A percentile compares a stretch with the other conserved stretches of the same genome.
These are phyloP conservation scores for Agastache rugosa DNA, from an alignment of 257 asterid species.

Conservation along the genomic window DNA sequence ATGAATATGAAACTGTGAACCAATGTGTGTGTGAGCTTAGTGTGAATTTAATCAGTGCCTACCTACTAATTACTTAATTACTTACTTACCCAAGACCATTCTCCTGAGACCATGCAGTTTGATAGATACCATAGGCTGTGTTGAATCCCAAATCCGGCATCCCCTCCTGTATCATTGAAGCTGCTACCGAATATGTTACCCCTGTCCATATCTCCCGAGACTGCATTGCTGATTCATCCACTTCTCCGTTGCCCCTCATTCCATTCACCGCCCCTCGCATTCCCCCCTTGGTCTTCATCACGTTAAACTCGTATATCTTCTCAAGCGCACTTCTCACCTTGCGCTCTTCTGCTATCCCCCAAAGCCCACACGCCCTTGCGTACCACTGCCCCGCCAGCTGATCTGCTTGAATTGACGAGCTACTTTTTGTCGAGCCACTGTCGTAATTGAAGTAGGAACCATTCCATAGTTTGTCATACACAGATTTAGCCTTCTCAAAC, in stretches of 20 bases:
- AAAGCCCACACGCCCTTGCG: slow-evolving; percentile 74
- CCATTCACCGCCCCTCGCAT: slow-evolving; percentile 75
- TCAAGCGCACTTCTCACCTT: slow-evolving; percentile 58
- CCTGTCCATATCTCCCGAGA: slow-evolving; percentile 84
- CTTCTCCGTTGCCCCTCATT: slow-evolving; percentile 71
- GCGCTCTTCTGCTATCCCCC: slow-evolving; percentile 66
- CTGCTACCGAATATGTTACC: slow-evolving; percentile 77
- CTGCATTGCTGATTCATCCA: slow-evolving; percentile 65
- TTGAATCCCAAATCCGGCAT: slow-evolving; percentile 64
- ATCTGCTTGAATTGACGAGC: slow-evolving; percentile 83
- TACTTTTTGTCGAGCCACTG: slow-evolving; percentile 44
- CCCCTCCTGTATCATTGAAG: slow-evolving; percentile 72
- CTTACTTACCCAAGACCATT: slow-evolving; percentile 44
- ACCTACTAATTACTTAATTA: no score
- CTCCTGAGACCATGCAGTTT: slow-evolving; percentile 52
- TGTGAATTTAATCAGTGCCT: no score
- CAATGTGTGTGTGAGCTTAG: no score
- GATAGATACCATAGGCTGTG: slow-evolving; percentile 67
- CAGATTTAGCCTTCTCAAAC: slow-evolving; percentile 69
- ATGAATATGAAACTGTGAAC: no score
- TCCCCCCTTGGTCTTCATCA: slow-evolving; percentile 65
- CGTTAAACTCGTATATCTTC: slow-evolving; percentile 62
- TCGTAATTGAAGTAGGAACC: slow-evolving; percentile 82
- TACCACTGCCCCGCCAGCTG: slow-evolving; percentile 93
- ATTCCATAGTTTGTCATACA: slow-evolving; percentile 67